phyloP scores from a whole-genome alignment of 768 basidiomycete species.

The Hebeloma cylindrosporum region DNA sequence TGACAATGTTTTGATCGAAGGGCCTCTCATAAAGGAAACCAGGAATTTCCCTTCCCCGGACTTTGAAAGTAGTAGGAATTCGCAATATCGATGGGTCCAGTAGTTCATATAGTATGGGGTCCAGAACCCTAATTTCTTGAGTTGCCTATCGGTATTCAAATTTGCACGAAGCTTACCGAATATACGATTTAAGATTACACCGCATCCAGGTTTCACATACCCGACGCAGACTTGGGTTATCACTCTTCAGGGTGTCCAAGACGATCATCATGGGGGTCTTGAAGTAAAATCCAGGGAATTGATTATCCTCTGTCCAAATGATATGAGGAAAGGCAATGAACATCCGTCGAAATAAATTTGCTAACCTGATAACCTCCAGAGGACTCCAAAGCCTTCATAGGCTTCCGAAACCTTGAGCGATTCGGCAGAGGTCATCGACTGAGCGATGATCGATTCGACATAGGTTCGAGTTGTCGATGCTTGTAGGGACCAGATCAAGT shows the following conservation, averaged over 20 bases:
- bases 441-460: slow-evolving; percentile 79
- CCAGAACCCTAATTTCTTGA: slow-evolving; percentile 64
- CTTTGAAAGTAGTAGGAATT: slow-evolving; percentile 44
- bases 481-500: slow-evolving; percentile 81
- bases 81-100: slow-evolving; percentile 68
- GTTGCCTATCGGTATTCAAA: not conserved
- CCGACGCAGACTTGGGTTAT: slow-evolving; percentile 71
- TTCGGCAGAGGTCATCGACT: slow-evolving; percentile 61
- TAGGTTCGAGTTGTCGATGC: slow-evolving; percentile 51
- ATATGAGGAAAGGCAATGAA: slow-evolving; percentile 2
- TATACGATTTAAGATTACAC: slow-evolving; percentile 86
- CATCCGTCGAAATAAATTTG: not conserved
- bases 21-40: slow-evolving; percentile 68
- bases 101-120: slow-evolving; percentile 80
- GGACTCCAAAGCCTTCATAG: slow-evolving; percentile 86
- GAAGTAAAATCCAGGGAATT: slow-evolving; percentile 79
- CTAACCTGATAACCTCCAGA: slow-evolving; percentile 88
- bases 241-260: slow-evolving; percentile 76
- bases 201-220: slow-evolving; percentile 98
- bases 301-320: slow-evolving; percentile 63
- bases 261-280: slow-evolving; percentile 87
- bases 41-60: slow-evolving; percentile 66
- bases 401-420: slow-evolving; percentile 49
- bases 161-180: slow-evolving; percentile 54
- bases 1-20: slow-evolving; percentile 73